These are phyloP conservation scores for Penstemon barbatus DNA, from an alignment of 257 asterid genomes.

Conservation along the genomic window DNA sequence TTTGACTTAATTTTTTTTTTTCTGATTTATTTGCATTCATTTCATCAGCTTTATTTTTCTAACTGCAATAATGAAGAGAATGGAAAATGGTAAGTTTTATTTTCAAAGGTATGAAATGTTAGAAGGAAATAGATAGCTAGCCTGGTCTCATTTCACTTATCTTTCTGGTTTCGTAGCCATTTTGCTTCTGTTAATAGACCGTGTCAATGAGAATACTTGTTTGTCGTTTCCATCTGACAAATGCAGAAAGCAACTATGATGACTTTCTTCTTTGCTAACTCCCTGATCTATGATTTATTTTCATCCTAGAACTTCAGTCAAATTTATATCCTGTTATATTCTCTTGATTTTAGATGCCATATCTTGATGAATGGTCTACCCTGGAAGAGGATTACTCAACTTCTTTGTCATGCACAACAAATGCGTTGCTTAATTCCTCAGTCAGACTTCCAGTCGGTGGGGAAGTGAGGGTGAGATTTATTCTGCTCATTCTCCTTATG, in stretches of 20 bases:
- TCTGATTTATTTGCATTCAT: no score
- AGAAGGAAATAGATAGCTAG: no score
- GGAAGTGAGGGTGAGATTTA: conserved; percentile 52
- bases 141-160: no score
- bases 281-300: neutral
- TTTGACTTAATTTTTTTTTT: neutral
- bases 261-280: neutral
- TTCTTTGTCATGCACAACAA: conserved; percentile 48
- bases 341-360: conserved; percentile 49
- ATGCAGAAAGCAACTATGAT: conserved; percentile 1
- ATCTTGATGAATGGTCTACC: conserved; percentile 69
- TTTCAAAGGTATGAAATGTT: no score
- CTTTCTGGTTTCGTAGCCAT: no score
- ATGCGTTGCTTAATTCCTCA: conserved; percentile 61
- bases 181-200: no score
- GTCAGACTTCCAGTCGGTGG: conserved; percentile 63
- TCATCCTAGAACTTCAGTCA: neutral
- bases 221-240: neutral
- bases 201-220: no score
- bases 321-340: neutral
- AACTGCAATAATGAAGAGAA: no score
- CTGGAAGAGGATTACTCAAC: conserved; percentile 59
- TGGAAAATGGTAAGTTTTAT: no score
- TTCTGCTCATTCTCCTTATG: neutral
- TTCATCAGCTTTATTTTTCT: no score